Evolutionary conservation across 352 stramenopile species (phyloP).

Genomic region (Pythium rhizo-oryzae): DNA sequence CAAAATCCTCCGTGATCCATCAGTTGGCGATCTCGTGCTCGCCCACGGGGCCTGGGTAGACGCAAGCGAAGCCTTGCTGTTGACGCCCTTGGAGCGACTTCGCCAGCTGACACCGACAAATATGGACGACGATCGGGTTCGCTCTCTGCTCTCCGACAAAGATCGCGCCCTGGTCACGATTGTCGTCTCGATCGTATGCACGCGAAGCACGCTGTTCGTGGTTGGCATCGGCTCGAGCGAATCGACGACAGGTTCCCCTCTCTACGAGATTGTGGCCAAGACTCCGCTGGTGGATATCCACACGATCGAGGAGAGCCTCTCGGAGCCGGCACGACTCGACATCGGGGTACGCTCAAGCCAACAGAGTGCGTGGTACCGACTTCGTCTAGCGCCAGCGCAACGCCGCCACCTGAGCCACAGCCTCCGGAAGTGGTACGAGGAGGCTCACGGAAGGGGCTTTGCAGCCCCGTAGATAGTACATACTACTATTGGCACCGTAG

Average conservation of each 20-base stretch:
- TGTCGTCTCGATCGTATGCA: constrained; percentile 32
- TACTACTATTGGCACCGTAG: too few relatives aligned
- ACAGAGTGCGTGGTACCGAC: constrained; percentile 56
- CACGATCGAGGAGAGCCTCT: constrained; percentile 71
- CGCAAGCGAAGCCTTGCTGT: constrained; percentile 26
- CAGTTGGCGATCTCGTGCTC: constrained; percentile 53
- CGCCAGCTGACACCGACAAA: constrained; percentile 32
- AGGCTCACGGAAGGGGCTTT: constrained; percentile 11
- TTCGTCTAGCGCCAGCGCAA: constrained; percentile 55
- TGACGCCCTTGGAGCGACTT: constrained; percentile 31
- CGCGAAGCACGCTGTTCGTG: constrained; percentile 44
- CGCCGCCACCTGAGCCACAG: constrained; percentile 64
- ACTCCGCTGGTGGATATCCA: constrained; percentile 53
- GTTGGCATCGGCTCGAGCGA: constrained; percentile 45
- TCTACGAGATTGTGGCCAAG: constrained; percentile 45
- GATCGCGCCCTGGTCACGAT: constrained; percentile 38
- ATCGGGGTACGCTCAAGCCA: constrained; percentile 45
- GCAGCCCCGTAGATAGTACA: not conserved
- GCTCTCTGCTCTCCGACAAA: constrained; percentile 34
- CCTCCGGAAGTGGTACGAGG: constrained; percentile 51
- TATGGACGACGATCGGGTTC: constrained; percentile 33
- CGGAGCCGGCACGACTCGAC: constrained; percentile 62
- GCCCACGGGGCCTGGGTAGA: constrained; percentile 71
- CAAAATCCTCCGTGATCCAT: constrained; percentile 60
- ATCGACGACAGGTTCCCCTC: not conserved